These are phyloP conservation scores for Erodium moschatum DNA, from an alignment of 441 rosid genomes.

Conservation along the genomic window DNA sequence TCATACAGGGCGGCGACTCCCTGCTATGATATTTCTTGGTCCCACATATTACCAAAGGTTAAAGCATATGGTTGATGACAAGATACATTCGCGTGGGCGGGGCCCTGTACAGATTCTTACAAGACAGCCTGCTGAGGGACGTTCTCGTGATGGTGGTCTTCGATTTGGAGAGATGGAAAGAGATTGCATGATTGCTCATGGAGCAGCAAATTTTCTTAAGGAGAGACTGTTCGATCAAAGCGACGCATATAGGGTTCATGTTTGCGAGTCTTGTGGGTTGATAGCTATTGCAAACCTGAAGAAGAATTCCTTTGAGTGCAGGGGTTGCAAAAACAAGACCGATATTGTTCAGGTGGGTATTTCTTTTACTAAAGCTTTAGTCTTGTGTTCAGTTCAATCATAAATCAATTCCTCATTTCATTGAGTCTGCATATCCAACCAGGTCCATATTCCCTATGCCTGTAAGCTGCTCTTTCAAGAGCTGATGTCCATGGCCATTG, in stretches of 20 bases:
- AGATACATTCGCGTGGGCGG: slow-evolving; percentile 95
- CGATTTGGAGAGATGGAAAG: slow-evolving; percentile 98
- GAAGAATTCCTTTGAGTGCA: slow-evolving; percentile 83
- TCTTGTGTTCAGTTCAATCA: too few relatives aligned
- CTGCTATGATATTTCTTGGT: slow-evolving; percentile 92
- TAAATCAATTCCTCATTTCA: too few relatives aligned
- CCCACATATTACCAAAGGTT: slow-evolving; percentile 93
- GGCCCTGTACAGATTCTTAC: slow-evolving; percentile 93
- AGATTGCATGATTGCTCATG: slow-evolving; percentile 97
- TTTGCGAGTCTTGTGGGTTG: slow-evolving; percentile 79
- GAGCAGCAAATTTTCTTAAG: slow-evolving; percentile 82
- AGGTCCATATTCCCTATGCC: slow-evolving; percentile 90
- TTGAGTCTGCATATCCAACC: slow-evolving; percentile 8
- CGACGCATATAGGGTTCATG: slow-evolving; percentile 91
- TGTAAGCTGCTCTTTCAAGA: slow-evolving; percentile 95
- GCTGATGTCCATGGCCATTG: slow-evolving; percentile 97
- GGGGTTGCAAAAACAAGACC: slow-evolving; percentile 94
- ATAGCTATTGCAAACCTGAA: slow-evolving; percentile 88
- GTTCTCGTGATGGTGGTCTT: slow-evolving; percentile 93
- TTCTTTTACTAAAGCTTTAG: too few relatives aligned
- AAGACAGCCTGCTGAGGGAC: slow-evolving; percentile 94
- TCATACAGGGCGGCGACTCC: slow-evolving; percentile 82
- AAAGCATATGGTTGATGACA: slow-evolving; percentile 97
- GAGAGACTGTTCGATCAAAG: slow-evolving; percentile 94
- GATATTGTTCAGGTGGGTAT: slow-evolving; percentile 72